phyloP scores from a whole-genome alignment of 2,329 filamentous ascomycete genomes.

The Aschersonia sp. region DNA sequence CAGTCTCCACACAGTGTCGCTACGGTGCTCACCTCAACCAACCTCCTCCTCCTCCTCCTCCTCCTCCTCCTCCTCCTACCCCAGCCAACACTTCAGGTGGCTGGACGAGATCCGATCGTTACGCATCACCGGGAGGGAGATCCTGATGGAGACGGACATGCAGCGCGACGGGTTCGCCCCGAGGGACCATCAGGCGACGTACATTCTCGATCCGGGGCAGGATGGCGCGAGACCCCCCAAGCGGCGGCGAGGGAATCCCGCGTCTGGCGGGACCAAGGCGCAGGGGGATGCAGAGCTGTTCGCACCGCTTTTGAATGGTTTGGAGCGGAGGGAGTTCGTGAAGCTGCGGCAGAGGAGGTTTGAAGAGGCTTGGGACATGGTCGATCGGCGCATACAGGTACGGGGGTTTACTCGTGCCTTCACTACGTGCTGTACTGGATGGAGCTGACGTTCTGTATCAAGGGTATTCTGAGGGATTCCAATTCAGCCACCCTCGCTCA shows the following conservation, averaged over 20 bases:
- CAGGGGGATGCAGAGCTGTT: conserved; percentile 20
- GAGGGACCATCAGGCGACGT: conserved; percentile 25
- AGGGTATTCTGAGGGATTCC: conserved; percentile 43
- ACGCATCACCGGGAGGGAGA: no score
- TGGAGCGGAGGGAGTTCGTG: conserved; percentile 33
- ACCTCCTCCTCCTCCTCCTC: no score
- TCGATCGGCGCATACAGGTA: conserved; percentile 48
- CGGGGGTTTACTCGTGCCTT: background rate
- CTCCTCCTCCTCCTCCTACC: no score
- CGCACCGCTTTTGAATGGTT: conserved; percentile 37
- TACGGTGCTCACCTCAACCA: no score
- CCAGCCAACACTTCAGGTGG: no score
- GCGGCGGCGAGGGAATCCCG: conserved; percentile 30
- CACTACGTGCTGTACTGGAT: no score
- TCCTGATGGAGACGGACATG: no score
- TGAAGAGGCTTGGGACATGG: conserved; percentile 46
- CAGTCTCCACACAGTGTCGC: no score
- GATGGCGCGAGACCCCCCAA: conserved; percentile 34
- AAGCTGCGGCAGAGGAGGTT: conserved; percentile 44
- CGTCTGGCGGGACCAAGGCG: conserved; percentile 15
- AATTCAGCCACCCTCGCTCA: conserved; percentile 46
- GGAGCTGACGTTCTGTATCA: no score
- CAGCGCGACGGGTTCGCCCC: conserved; percentile 14
- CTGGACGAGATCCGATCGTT: no score
- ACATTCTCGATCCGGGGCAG: conserved; percentile 20